Evolutionary conservation across 2,329 filamentous ascomycete genomes (phyloP).

Genomic region (Orbilia javanica): DNA sequence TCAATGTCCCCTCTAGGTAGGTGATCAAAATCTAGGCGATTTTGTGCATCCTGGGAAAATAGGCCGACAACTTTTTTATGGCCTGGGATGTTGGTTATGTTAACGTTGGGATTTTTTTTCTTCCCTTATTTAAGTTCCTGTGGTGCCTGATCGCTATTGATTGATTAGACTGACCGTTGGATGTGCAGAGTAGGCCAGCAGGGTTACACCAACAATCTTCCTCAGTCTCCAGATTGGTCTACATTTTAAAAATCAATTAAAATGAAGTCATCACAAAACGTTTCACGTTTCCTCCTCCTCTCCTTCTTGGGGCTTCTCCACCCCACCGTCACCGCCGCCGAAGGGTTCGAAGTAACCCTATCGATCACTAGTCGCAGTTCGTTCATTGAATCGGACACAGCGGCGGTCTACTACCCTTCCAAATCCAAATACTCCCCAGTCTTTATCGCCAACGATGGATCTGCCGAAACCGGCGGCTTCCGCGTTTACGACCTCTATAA

Average conservation of each 20-base stretch:
- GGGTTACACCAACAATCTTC: not conserved
- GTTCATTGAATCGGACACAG: conserved; percentile 67
- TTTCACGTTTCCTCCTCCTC: conserved; percentile 4
- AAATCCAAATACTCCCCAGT: conserved; percentile 57
- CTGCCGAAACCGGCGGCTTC: conserved; percentile 67
- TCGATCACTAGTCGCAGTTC: conserved; percentile 60
- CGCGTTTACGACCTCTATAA: conserved; percentile 65
- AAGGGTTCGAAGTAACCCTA: conserved; percentile 28
- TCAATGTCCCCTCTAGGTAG: not conserved
- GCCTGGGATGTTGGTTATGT: not conserved
- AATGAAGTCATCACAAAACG: conserved; percentile 3
- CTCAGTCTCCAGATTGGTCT: not conserved
- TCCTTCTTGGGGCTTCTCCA: not conserved
- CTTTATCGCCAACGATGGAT: conserved; percentile 68
- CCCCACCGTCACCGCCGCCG: not conserved
- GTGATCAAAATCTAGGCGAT: not conserved
- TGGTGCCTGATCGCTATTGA: not conserved
- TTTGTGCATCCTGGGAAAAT: not conserved
- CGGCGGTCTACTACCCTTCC: conserved; percentile 66
- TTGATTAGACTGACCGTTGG: not conserved
- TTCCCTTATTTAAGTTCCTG: not conserved
- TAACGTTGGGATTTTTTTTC: not conserved
- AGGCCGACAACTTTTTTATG: not conserved
- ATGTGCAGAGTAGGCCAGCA: not conserved
- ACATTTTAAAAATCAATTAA: not conserved